Evolutionary conservation across 1,284 basidiomycete genomes (phyloP), one percentile per base, ranked within the genome.

Genomic region (Trametes polyzona): DNA sequence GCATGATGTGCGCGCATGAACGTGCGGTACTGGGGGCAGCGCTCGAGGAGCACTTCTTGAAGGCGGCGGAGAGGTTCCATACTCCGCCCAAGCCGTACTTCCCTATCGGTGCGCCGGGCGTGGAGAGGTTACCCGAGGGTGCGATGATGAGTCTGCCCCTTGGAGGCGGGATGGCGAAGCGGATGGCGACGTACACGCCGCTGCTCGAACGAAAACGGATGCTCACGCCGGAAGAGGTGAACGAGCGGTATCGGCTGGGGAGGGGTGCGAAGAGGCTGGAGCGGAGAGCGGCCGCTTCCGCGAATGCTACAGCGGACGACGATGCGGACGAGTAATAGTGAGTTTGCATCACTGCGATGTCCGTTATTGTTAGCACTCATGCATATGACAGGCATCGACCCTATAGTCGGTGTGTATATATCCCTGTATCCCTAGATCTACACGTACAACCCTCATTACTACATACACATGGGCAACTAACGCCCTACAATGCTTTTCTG

Each of bases 181-280:
- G 86, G 21, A 79, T 77, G 7, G 74, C 76, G 12, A 86, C 81
- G 62, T 95, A 95, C 64, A 76, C 83, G 10, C 85, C 86, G 7
- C 64, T 97, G 33, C 66, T 93, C 44, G 66, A 78, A 55, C 79
- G 93, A 53, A 82, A 84, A 51, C 78, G 91, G 53, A 75, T 88
- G 29, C 89, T 91, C 56, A 79, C 80, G 17, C 86, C 90, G 0
- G 88, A 92, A 36, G 80, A 83, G 16, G 80, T 84, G 14, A 96
- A 97, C 69, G 83, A 84, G 66, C 81, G 88, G 53, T 96, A 92
- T 89, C 80, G 85, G 58, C 71, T 80, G 21, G 86, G 88, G 9
- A 87, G 85, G 64, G 88, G 83, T 32, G 71, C 70, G 58, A 73
- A 73, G 55, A 70, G 55, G 62, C 69, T 60, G 44, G 71, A 57